Conservation (phyloP, 768 basidiomycete species). For the Lyophyllum decastes region DNA sequence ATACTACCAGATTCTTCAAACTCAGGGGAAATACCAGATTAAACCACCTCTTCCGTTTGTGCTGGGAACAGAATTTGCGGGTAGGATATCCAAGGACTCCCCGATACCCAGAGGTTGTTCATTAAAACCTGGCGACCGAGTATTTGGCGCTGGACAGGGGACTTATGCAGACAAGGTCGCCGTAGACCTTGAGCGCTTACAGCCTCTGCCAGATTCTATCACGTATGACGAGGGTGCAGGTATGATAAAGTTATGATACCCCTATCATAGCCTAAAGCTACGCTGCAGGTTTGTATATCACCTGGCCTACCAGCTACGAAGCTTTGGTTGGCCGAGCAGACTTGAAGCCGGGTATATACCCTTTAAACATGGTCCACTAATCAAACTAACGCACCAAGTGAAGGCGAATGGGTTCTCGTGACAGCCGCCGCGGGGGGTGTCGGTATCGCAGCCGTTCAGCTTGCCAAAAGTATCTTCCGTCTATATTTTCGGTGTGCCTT, state of each 20-base stretch:
- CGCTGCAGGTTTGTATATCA: constrained; percentile 70
- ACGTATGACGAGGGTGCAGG: constrained; percentile 87
- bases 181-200: constrained; percentile 47
- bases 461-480: constrained; percentile 76
- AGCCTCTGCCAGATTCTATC: constrained; percentile 74
- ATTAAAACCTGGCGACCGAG: constrained; percentile 80
- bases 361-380: background rate
- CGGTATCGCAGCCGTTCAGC: constrained; percentile 87
- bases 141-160: constrained; percentile 84
- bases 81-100: constrained; percentile 65
- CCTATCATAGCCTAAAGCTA: background rate
- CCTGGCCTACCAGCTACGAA: constrained; percentile 93
- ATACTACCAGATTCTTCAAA: constrained; percentile 68
- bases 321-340: constrained; percentile 85
- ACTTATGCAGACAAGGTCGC: constrained; percentile 78
- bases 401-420: constrained; percentile 90
- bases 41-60: constrained; percentile 86
- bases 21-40: constrained; percentile 86
- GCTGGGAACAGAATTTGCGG: constrained; percentile 86
- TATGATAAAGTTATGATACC: constrained; percentile 27
- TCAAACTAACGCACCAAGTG: background rate
- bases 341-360: constrained; percentile 63
- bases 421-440: constrained; percentile 97
- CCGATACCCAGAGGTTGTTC: constrained; percentile 80
- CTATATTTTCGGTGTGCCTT: background rate